A percentile compares a stretch with the other conserved stretches of the same genome.
phyloP scores from a whole-genome alignment of 495 filamentous ascomycete species.

The Penicillium longicatenatum region DNA sequence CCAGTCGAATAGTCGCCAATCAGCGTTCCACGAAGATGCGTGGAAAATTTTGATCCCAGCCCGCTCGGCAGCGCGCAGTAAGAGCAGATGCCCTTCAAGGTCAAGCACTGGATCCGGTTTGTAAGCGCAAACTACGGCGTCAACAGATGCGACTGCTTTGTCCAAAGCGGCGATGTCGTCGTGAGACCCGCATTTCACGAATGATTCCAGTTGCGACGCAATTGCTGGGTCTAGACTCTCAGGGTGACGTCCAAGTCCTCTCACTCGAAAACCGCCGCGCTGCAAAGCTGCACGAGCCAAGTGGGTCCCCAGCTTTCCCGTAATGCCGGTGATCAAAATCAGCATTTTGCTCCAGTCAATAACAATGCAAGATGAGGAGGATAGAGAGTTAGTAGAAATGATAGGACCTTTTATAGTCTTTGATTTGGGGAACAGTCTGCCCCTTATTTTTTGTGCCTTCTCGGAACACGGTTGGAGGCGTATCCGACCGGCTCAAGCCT shows the following conservation, averaged over 20 bases:
- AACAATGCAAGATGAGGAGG: slow-evolving; percentile 4
- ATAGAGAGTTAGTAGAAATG: too few species aligned
- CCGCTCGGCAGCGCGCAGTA: slow-evolving; percentile 1
- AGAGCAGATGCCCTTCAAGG: neutral
- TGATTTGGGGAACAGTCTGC: slow-evolving; percentile 20
- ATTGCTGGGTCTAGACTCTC: neutral
- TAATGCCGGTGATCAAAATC: neutral
- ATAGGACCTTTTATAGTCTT: slow-evolving; percentile 17
- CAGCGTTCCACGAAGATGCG: neutral
- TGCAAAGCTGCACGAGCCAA: too few species aligned
- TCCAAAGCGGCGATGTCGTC: slow-evolving; percentile 2
- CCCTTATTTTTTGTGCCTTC: neutral
- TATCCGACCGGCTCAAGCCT: too few species aligned
- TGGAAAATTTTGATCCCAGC: neutral
- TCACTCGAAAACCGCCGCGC: neutral
- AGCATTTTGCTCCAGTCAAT: slow-evolving; percentile 2
- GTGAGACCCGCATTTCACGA: neutral
- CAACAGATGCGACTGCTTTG: neutral
- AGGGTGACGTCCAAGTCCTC: neutral
- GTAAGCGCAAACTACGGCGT: slow-evolving; percentile 1
- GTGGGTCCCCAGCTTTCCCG: neutral
- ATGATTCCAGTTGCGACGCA: neutral
- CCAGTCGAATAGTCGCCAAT: neutral
- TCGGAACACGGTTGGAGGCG: neutral
- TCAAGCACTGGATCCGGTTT: neutral